Evolutionary conservation across 73 alveolate genomes (phyloP), one percentile per base, ranked within the genome.

Genomic region (Symbiodinium natans): DNA sequence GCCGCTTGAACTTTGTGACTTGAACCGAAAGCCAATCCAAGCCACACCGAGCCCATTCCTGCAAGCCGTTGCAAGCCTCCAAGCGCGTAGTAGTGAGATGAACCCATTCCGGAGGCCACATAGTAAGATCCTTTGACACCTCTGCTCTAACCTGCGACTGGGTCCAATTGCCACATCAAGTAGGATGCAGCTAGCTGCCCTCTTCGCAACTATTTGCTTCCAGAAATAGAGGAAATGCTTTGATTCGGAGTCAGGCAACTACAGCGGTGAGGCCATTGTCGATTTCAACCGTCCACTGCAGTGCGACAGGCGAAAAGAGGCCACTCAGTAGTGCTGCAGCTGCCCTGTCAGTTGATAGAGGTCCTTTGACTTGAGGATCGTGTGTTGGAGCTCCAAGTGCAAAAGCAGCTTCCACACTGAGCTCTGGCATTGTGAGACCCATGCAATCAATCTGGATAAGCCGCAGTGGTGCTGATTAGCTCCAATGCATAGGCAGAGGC

Each of bases 41-140:
- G n/a, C n/a, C n/a, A n/a, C n/a, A n/a, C n/a, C n/a, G n/a, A n/a
- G n/a, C n/a, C n/a, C n/a, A n/a, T n/a, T n/a, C n/a, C n/a, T n/a
- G n/a, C n/a, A n/a, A n/a, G n/a, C n/a, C n/a, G n/a, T n/a, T 63
- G 38, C 40, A 9, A 36, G 33, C 80, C 80, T 63, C 80, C 33
- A 36, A 25, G 33, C 40, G 80, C 17, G 80, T 23, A 13, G 27
- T n/a, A 17, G 38, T 63, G 38, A 63, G 40, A 63, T 63, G 80
- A 13, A 63, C 80, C 80, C 80, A 63, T 36, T 63, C 80, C 80
- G 80, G 80, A 27, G 80, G 80, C 80, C 80, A 63, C 29, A 25
- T 23, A 15, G 80, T 63, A 17, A 63, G 33, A 7, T 63, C 80
- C 80, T 29, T 25, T 1, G 80, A 63, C 11, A 63, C 80, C 27